These are phyloP conservation scores for Suillus subluteus DNA, from an alignment of 768 basidiomycete genomes.

Conservation along the genomic window DNA sequence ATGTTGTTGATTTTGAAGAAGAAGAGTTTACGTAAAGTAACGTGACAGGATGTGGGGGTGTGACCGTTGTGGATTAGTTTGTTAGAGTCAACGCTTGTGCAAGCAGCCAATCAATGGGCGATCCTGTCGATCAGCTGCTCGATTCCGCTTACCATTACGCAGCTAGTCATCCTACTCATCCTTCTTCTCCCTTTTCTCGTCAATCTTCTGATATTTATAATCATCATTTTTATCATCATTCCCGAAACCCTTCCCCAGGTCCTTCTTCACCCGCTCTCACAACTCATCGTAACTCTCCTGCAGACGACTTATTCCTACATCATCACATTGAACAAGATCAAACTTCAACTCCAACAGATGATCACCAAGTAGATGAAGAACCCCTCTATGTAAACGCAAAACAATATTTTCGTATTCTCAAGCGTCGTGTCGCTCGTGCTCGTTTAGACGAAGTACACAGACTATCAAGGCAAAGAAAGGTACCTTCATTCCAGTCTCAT, in stretches of 20 bases:
- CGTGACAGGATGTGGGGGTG: constrained; percentile 16
- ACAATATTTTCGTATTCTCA: constrained; percentile 98
- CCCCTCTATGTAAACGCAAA: constrained; percentile 99
- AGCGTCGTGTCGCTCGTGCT: constrained; percentile 88
- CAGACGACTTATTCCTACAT: constrained; percentile 35
- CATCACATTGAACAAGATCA: constrained; percentile 26
- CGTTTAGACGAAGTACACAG: constrained; percentile 93
- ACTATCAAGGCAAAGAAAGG: constrained; percentile 93
- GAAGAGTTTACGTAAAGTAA: constrained; percentile 24
- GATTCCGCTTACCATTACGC: constrained; percentile 47
- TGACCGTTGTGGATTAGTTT: constrained; percentile 25
- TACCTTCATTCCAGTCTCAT: constrained; percentile 29
- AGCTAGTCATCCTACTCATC: constrained; percentile 22
- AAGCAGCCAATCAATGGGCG: constrained; percentile 54
- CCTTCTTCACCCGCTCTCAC: constrained; percentile 34
- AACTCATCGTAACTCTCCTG: constrained; percentile 31
- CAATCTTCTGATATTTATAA: constrained; percentile 26
- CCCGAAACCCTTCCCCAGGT: constrained; percentile 33
- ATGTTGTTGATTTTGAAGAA: constrained; percentile 26
- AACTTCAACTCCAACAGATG: constrained; percentile 28
- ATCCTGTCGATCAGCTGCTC: constrained; percentile 66
- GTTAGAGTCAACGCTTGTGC: constrained; percentile 29
- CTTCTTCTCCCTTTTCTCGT: constrained; percentile 25
- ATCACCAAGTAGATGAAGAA: constrained; percentile 79
- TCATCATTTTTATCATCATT: constrained; percentile 26